Conservation (phyloP, 1,284 basidiomycete genomes). For the Ustilago tritici region DNA sequence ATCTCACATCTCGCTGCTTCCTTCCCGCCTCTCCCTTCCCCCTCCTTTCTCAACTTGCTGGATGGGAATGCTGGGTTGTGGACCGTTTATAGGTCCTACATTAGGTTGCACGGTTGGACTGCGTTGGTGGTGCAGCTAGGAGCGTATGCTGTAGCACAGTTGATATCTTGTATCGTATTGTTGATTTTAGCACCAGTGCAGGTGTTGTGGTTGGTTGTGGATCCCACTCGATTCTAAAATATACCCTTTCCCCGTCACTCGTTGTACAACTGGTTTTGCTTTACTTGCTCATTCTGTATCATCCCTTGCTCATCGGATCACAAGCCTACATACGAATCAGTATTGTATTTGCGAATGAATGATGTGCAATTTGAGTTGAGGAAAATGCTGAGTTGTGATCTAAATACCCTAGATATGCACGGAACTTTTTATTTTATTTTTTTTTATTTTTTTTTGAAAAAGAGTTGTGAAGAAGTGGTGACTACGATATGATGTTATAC, state of each 20-base stretch:
- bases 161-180: neutral
- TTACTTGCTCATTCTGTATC: neutral
- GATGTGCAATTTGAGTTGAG: neutral
- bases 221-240: constrained; percentile 5
- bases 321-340: neutral
- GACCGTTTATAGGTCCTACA: constrained; percentile 8
- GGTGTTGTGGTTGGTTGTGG: constrained; percentile 16
- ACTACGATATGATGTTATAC: constrained; percentile 9
- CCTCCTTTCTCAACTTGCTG: neutral
- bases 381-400: neutral
- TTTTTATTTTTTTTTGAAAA: neutral
- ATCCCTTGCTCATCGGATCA: neutral
- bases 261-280: neutral
- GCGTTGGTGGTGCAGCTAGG: constrained; percentile 9
- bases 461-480: neutral
- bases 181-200: constrained; percentile 34
- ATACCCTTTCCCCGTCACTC: constrained; percentile 7
- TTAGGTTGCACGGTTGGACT: constrained; percentile 12
- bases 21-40: constrained; percentile 25
- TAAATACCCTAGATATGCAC: neutral
- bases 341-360: neutral
- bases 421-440: neutral
- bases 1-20: constrained; percentile 3
- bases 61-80: neutral
- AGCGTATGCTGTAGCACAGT: constrained; percentile 14